Percentiles rank a stretch among this genome's conserved stretches.
Evolutionary conservation across 768 basidiomycete species (phyloP).

Genomic region (Chalciporus sphaerocephalus): DNA sequence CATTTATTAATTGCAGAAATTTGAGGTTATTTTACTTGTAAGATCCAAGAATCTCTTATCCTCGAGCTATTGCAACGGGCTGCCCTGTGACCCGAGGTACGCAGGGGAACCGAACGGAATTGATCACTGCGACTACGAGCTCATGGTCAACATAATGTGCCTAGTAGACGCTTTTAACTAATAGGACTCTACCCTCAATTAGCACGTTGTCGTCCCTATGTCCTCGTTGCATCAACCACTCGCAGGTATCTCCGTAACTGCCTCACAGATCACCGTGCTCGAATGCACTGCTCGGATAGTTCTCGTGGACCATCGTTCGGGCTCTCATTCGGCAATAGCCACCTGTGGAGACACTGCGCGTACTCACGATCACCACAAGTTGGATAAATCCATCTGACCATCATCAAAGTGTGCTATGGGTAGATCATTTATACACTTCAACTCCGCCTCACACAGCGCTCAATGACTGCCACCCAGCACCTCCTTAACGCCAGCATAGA

Average conservation of each 20-base stretch:
- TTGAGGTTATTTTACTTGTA: too few species aligned
- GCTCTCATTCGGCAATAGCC: background rate
- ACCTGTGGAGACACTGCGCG: background rate
- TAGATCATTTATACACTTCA: too few species aligned
- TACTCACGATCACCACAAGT: too few species aligned
- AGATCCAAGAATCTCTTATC: too few species aligned
- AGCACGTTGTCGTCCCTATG: background rate
- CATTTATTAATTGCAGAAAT: too few species aligned
- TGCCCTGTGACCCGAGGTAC: conserved; percentile 12
- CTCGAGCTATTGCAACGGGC: background rate
- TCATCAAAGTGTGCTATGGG: too few species aligned
- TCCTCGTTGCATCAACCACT: background rate
- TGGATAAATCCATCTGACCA: too few species aligned
- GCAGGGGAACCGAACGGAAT: background rate
- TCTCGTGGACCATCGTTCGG: background rate
- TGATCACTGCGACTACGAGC: background rate
- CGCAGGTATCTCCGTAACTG: background rate
- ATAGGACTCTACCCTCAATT: background rate
- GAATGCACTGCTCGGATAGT: background rate
- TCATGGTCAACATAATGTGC: background rate
- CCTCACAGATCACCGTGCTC: background rate
- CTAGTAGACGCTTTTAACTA: too few species aligned
- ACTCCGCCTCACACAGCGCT: too few species aligned
- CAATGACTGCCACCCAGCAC: too few species aligned
- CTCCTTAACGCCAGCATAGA: too few species aligned